A percentile compares a stretch with the other conserved stretches of the same genome.
Conservation (phyloP, 1,139 yeast genomes). For the Saccharomyces hybrid region DNA sequence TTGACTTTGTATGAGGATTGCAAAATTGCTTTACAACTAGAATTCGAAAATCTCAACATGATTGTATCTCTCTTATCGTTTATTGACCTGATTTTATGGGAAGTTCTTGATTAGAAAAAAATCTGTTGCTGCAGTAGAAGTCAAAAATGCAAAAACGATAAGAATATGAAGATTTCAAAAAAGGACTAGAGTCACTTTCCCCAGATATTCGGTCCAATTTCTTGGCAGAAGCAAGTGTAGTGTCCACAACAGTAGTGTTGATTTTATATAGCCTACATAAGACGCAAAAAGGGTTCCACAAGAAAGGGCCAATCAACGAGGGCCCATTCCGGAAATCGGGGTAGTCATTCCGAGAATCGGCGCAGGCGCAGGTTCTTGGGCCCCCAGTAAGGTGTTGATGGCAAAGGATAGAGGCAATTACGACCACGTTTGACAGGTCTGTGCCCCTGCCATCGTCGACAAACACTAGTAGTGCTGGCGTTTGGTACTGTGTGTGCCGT, state of each 20-base stretch:
- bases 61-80: background rate
- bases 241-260: background rate
- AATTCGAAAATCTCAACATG: background rate
- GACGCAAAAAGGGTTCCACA: background rate
- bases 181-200: background rate
- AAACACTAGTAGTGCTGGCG: background rate
- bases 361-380: background rate
- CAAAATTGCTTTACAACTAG: background rate
- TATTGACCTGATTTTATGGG: background rate
- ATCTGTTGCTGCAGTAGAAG: background rate
- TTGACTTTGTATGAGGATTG: background rate
- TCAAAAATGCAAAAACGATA: background rate
- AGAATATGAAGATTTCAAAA: background rate
- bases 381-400: background rate
- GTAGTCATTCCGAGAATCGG: background rate
- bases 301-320: background rate
- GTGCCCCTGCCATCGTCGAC: background rate
- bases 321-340: slow-evolving; percentile 1
- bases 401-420: background rate
- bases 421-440: background rate
- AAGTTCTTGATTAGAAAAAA: background rate
- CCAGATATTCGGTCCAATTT: background rate
- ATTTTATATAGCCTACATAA: background rate
- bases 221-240: background rate
- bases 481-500: background rate